phyloP scores from a whole-genome alignment of 2,329 filamentous ascomycete genomes.

The Xylariomycetidae sp. region DNA sequence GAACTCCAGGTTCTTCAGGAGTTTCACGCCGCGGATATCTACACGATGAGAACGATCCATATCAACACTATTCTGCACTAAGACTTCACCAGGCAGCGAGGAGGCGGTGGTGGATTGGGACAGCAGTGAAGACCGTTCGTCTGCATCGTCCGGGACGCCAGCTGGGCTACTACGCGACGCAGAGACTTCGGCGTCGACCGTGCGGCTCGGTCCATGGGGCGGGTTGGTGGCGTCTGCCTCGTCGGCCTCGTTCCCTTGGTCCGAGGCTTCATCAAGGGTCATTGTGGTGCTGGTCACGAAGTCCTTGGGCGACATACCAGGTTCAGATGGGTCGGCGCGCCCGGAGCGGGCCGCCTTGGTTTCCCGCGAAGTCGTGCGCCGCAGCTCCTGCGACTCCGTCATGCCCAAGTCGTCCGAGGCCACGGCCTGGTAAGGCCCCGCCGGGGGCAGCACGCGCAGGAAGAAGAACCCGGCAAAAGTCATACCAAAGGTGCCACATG shows the following conservation, averaged over 20 bases:
- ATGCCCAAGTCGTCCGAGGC: constrained; percentile 33
- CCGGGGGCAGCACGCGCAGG: constrained; percentile 63
- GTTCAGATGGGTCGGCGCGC: constrained; percentile 44
- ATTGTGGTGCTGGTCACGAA: constrained; percentile 27
- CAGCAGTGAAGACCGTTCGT: constrained; percentile 79
- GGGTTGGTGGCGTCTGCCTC: constrained; percentile 10
- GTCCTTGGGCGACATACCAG: constrained; percentile 53
- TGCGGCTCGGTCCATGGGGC: constrained; percentile 12
- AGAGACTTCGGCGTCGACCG: constrained; percentile 15
- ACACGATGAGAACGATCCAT: constrained; percentile 68
- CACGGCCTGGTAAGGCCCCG: constrained; percentile 48
- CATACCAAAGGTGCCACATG: constrained; percentile 71
- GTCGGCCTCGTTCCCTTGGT: constrained; percentile 14
- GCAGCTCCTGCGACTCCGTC: constrained; percentile 33
- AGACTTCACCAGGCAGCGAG: constrained; percentile 43
- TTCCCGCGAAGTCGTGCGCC: constrained; percentile 36
- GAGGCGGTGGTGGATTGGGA: constrained; percentile 51
- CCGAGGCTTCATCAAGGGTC: constrained; percentile 20
- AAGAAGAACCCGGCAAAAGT: constrained; percentile 79
- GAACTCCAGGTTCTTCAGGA: constrained; percentile 71
- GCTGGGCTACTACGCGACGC: constrained; percentile 10
- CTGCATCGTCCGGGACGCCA: constrained; percentile 35
- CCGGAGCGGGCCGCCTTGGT: constrained; percentile 34
- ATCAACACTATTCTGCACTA: constrained; percentile 58
- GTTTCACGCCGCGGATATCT: constrained; percentile 82